phyloP scores from a whole-genome alignment of 441 rosid species.

The Adansonia madagascariensis region DNA sequence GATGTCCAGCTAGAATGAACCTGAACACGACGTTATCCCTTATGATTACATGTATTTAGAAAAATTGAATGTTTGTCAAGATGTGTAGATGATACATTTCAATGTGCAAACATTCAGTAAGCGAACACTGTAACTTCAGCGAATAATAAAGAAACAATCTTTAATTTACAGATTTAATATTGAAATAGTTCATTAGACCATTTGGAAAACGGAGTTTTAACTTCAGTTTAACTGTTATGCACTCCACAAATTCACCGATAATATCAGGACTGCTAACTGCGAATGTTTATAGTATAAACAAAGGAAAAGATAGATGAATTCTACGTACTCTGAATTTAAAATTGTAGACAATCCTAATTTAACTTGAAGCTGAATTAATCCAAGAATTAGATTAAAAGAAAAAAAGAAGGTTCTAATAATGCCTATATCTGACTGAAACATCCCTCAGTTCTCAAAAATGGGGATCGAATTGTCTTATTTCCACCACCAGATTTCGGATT shows the following conservation, averaged over 20 bases:
- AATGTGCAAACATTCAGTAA: neutral
- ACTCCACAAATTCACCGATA: neutral
- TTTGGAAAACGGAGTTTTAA: neutral
- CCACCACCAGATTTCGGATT: constrained; percentile 5
- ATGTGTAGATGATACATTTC: neutral
- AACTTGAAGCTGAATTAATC: neutral
- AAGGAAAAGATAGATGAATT: neutral
- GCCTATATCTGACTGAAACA: neutral
- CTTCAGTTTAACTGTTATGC: neutral
- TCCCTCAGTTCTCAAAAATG: neutral
- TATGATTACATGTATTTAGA: neutral
- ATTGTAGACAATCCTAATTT: neutral
- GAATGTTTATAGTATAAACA: neutral
- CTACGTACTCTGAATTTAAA: neutral
- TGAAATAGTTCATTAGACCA: too few relatives aligned
- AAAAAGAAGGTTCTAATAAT: neutral
- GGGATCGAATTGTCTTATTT: neutral
- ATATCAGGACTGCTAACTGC: neutral
- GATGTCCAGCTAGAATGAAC: neutral
- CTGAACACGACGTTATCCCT: neutral
- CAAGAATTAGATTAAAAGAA: neutral
- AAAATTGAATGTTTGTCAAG: neutral
- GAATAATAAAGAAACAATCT: too few relatives aligned
- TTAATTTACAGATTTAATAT: too few relatives aligned
- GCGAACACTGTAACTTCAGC: neutral